Percentiles rank a stretch among this genome's conserved stretches.
These are phyloP conservation scores for Grammothele lineata DNA, from an alignment of 768 basidiomycete genomes.

Conservation along the genomic window DNA sequence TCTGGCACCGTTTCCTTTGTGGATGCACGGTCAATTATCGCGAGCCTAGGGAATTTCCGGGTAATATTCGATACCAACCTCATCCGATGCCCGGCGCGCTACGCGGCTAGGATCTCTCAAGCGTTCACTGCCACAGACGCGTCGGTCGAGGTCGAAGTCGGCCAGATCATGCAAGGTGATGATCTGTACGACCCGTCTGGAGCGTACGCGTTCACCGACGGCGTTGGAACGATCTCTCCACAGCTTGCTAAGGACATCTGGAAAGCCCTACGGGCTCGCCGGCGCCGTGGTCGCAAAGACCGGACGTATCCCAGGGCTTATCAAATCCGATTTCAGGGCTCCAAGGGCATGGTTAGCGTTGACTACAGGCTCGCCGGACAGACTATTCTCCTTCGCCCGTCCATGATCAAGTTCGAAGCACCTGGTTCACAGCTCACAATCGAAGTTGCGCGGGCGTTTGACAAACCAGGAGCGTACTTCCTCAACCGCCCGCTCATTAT, in stretches of 20 bases:
- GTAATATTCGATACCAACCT: slow-evolving; percentile 44
- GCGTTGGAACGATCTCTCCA: slow-evolving; percentile 60
- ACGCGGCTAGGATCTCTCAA: slow-evolving; percentile 67
- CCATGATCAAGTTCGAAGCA: slow-evolving; percentile 68
- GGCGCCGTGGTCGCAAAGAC: slow-evolving; percentile 32
- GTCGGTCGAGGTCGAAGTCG: slow-evolving; percentile 38
- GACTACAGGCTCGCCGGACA: slow-evolving; percentile 48
- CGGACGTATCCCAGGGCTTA: slow-evolving; percentile 44
- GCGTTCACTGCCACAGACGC: slow-evolving; percentile 74
- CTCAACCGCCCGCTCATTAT: slow-evolving; percentile 65
- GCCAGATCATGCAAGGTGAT: slow-evolving; percentile 36
- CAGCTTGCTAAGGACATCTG: slow-evolving; percentile 49
- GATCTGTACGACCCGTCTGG: slow-evolving; percentile 39
- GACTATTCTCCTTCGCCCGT: slow-evolving; percentile 48
- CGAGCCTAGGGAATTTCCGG: slow-evolving; percentile 50
- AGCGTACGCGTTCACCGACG: slow-evolving; percentile 60
- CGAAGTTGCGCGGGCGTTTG: slow-evolving; percentile 64
- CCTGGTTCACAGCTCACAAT: slow-evolving; percentile 39
- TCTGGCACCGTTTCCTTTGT: background rate
- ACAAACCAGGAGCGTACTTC: slow-evolving; percentile 52
- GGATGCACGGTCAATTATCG: slow-evolving; percentile 48
- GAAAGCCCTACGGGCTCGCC: slow-evolving; percentile 34
- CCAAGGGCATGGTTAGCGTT: slow-evolving; percentile 63
- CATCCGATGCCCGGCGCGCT: slow-evolving; percentile 61
- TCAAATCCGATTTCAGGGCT: slow-evolving; percentile 60